Evolutionary conservation across 768 basidiomycete species (phyloP).

Genomic region (Exidia glandulosa): DNA sequence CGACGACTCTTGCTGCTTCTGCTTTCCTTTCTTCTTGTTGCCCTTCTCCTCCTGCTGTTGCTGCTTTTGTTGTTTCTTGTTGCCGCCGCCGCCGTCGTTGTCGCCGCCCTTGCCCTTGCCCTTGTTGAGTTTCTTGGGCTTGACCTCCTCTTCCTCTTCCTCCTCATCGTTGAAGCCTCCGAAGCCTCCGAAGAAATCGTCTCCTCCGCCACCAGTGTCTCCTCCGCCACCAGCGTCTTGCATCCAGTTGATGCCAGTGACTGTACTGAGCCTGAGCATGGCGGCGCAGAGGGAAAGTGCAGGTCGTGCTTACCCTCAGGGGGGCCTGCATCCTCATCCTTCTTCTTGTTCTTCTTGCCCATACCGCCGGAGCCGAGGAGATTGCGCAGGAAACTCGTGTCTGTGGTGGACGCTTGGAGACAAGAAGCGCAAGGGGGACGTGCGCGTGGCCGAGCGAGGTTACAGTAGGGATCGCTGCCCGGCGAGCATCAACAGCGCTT

Average conservation of each 20-base stretch:
- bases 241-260: neutral
- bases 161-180: neutral
- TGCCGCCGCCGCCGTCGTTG: neutral
- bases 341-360: neutral
- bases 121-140: neutral
- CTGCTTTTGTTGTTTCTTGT: neutral
- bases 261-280: neutral
- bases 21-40: neutral
- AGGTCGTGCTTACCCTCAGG: neutral
- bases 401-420: too few relatives aligned
- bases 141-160: neutral
- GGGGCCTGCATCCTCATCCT: neutral
- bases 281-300: neutral
- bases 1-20: neutral
- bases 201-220: neutral
- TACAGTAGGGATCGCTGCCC: too few relatives aligned
- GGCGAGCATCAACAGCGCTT: too few relatives aligned
- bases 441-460: too few relatives aligned
- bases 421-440: too few relatives aligned
- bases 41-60: neutral
- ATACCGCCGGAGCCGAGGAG: neutral
- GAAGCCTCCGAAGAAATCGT: neutral
- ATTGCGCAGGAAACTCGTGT: too few relatives aligned
- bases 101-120: neutral
- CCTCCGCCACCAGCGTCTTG: neutral